Evolutionary conservation across 768 basidiomycete genomes (phyloP).

Genomic region (Sarcodon aspratus): DNA sequence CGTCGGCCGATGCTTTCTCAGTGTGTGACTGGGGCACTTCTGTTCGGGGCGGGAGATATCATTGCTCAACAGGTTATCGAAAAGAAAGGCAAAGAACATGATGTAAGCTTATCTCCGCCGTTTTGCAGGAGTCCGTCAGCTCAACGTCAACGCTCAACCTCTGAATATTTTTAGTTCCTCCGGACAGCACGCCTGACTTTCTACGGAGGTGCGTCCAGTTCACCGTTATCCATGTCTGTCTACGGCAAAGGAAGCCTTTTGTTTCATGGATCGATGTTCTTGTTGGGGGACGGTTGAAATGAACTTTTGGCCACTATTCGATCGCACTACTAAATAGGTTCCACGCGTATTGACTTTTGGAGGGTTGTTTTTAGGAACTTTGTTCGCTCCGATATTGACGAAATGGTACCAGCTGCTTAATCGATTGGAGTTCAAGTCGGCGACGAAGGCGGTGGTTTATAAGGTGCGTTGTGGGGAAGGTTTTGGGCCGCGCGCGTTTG

Average conservation of each 20-base stretch:
- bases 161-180: constrained; percentile 25
- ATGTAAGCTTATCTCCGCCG: constrained; percentile 41
- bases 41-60: constrained; percentile 70
- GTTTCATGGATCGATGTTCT: too few species aligned
- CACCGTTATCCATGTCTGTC: too few species aligned
- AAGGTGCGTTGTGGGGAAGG: constrained; percentile 30
- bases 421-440: constrained; percentile 53
- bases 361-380: constrained; percentile 28
- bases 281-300: neutral
- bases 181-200: constrained; percentile 55
- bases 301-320: neutral
- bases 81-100: constrained; percentile 57
- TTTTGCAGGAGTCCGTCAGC: neutral
- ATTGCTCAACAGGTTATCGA: constrained; percentile 85
- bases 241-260: too few species aligned
- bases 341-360: constrained; percentile 9
- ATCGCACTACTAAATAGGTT: neutral
- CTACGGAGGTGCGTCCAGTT: constrained; percentile 48
- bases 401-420: constrained; percentile 75
- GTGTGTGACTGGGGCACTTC: constrained; percentile 48
- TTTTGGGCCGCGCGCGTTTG: neutral
- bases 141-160: neutral
- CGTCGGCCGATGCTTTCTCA: constrained; percentile 54
- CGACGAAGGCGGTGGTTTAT: constrained; percentile 46
- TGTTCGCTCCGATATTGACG: constrained; percentile 77